Conservation (phyloP, 2,329 filamentous ascomycete genomes). For the Macrophomina pseudophaseolina region DNA sequence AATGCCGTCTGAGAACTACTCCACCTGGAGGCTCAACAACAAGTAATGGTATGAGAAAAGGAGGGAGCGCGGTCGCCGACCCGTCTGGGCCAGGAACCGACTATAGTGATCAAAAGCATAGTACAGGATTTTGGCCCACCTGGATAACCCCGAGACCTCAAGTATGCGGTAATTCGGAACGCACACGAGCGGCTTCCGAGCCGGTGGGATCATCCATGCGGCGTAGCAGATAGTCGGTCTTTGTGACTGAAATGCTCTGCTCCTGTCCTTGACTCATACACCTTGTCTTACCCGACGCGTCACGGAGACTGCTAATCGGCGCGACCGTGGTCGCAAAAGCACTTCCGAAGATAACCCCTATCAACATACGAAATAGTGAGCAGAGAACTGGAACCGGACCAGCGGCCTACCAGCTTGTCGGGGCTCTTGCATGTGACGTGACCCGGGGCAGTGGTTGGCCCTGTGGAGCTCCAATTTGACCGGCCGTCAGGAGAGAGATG, state of each 20-base stretch:
- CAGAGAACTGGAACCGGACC: neutral
- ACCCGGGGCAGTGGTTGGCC: neutral
- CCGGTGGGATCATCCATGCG: neutral
- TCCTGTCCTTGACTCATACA: neutral
- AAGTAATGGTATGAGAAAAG: neutral
- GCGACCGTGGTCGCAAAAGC: neutral
- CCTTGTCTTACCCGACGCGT: neutral
- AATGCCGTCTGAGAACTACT: neutral
- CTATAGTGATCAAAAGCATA: neutral
- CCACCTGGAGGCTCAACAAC: neutral
- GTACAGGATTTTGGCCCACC: neutral
- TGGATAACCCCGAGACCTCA: neutral
- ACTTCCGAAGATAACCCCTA: neutral
- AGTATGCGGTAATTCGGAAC: neutral
- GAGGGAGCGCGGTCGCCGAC: neutral
- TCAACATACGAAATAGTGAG: neutral
- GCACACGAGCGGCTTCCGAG: neutral
- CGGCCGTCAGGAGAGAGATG: neutral
- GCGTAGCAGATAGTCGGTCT: neutral
- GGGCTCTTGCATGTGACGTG: neutral
- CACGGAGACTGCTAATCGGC: neutral
- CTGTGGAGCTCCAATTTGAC: neutral
- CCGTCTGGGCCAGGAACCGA: neutral
- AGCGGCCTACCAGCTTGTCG: neutral
- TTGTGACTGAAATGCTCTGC: neutral